A percentile compares a stretch with the other conserved stretches of the same genome.
These are phyloP conservation scores for Paramecium biaurelia DNA, from an alignment of 73 alveolate genomes.

Conservation along the genomic window DNA sequence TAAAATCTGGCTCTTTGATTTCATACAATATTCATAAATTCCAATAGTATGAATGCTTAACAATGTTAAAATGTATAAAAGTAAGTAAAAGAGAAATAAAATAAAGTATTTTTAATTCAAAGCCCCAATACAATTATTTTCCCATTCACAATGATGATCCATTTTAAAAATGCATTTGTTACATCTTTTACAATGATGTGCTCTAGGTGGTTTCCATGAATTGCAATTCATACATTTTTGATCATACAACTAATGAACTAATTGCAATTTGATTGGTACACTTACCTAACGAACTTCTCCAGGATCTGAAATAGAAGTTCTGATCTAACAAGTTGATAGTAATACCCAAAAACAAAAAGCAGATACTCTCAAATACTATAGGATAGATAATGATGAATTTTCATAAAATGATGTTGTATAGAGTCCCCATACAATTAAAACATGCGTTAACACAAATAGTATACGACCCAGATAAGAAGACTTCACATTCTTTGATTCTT, in stretches of 20 bases:
- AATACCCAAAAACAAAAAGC: not conserved
- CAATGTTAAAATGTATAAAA: not conserved
- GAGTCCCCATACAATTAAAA: not conserved
- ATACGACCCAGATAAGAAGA: not conserved
- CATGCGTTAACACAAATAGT: not conserved
- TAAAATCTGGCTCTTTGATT: not conserved
- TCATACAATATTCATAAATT: not conserved
- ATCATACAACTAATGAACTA: not conserved
- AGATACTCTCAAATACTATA: not conserved
- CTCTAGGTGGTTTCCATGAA: conserved; percentile 82
- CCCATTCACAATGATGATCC: conserved; percentile 94
- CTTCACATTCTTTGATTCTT: not conserved
- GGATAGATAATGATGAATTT: not conserved
- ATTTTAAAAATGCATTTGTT: conserved; percentile 76
- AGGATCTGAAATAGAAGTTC: not conserved
- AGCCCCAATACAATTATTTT: conserved; percentile 83
- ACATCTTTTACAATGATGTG: conserved; percentile 85
- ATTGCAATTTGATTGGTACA: not conserved
- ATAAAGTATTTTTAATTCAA: conserved; percentile 81
- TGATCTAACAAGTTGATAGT: not conserved
- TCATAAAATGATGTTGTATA: conserved; percentile 10
- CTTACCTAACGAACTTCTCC: not conserved
- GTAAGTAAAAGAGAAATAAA: conserved; percentile 72
- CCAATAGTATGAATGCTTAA: not conserved
- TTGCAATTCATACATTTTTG: conserved; percentile 63